These are phyloP conservation scores for Penicillium daleae DNA, from an alignment of 495 filamentous ascomycete species.

Conservation along the genomic window DNA sequence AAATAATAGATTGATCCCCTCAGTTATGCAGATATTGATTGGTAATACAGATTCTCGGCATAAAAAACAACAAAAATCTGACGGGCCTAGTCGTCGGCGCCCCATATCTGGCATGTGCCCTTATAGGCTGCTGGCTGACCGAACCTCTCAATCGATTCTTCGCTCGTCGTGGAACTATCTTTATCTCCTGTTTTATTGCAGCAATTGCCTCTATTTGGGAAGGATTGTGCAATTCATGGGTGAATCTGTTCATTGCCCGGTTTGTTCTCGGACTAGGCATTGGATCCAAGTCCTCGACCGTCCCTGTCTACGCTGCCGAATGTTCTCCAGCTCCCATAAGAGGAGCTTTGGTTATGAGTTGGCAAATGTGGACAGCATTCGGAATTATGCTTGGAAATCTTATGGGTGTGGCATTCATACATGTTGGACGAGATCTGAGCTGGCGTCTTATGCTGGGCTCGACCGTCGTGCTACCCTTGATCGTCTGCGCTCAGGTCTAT, in stretches of 20 bases:
- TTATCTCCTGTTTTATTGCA: conserved; percentile 43
- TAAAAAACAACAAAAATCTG: no score
- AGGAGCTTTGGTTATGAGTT: conserved; percentile 59
- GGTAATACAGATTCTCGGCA: no score
- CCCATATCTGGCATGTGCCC: not conserved
- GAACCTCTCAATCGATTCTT: not conserved
- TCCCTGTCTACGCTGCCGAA: conserved; percentile 63
- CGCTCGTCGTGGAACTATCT: not conserved
- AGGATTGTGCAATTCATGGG: conserved; percentile 55
- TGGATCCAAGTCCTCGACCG: conserved; percentile 61
- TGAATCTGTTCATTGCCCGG: conserved; percentile 57
- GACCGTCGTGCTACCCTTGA: conserved; percentile 43
- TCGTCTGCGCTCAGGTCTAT: conserved; percentile 57
- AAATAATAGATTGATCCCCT: no score
- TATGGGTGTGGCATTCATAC: conserved; percentile 21
- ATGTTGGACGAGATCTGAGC: conserved; percentile 30
- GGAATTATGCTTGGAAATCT: conserved; percentile 81
- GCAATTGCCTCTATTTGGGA: conserved; percentile 54
- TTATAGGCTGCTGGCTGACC: not conserved
- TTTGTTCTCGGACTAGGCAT: conserved; percentile 65
- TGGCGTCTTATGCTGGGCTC: conserved; percentile 56
- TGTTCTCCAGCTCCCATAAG: conserved; percentile 59
- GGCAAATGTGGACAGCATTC: conserved; percentile 70
- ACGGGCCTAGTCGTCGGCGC: not conserved
- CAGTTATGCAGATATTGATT: no score